Evolutionary conservation across 2,329 filamentous ascomycete genomes (phyloP).

Genomic region (Pseudopyricularia javanii): DNA sequence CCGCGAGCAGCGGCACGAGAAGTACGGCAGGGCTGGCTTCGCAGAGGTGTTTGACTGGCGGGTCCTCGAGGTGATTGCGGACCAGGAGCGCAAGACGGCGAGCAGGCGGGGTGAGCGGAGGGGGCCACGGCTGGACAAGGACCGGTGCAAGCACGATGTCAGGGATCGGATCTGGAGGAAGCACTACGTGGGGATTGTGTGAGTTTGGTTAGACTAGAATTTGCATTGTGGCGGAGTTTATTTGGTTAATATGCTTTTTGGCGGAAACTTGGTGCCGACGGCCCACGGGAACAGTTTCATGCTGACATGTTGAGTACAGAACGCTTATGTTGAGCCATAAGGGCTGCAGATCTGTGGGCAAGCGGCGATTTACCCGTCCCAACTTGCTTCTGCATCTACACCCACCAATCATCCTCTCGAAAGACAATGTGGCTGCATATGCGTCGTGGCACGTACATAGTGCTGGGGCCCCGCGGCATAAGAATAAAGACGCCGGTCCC

Average conservation of each 20-base stretch:
- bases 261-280: too few species aligned
- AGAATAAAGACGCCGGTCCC: background rate
- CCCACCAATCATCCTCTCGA: too few species aligned
- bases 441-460: too few species aligned
- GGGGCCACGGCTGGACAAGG: background rate
- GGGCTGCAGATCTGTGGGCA: too few species aligned
- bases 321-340: too few species aligned
- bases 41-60: slow-evolving; percentile 25
- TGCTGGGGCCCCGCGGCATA: too few species aligned
- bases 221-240: background rate
- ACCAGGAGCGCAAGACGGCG: slow-evolving; percentile 10
- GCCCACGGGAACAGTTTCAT: too few species aligned
- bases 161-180: background rate
- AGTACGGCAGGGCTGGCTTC: slow-evolving; percentile 12
- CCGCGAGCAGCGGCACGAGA: slow-evolving; percentile 2
- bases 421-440: background rate
- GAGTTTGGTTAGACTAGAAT: background rate
- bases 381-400: too few species aligned
- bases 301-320: background rate
- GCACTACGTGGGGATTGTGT: background rate
- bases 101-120: background rate
- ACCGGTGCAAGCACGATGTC: background rate
- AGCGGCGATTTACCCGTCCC: too few species aligned
- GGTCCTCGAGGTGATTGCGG: slow-evolving; percentile 16
- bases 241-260: too few species aligned